A percentile compares a stretch with the other conserved stretches of the same genome.
Evolutionary conservation across 2,329 filamentous ascomycete species (phyloP).

Genomic region (Ascochyta koolunga): DNA sequence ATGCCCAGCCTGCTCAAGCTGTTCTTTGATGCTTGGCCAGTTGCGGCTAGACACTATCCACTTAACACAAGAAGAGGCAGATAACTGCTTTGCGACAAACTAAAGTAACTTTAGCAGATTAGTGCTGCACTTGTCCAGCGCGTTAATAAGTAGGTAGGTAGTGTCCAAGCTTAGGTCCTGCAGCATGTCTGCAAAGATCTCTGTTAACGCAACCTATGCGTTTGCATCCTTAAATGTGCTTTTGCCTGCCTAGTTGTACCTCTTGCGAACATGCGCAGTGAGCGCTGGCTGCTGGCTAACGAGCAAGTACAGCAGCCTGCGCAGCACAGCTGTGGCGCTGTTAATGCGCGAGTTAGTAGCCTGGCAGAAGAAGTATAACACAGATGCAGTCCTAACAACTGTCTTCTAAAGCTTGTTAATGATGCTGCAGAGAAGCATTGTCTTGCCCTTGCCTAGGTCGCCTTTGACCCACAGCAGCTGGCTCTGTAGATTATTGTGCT

Average conservation of each 20-base stretch:
- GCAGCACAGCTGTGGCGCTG: slow-evolving; percentile 49
- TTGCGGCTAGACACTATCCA: slow-evolving; percentile 52
- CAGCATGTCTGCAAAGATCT: slow-evolving; percentile 52
- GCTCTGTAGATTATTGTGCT: slow-evolving; percentile 27
- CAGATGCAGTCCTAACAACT: slow-evolving; percentile 12
- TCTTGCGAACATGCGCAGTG: slow-evolving; percentile 8
- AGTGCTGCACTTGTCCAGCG: slow-evolving; percentile 54
- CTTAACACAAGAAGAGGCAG: slow-evolving; percentile 17
- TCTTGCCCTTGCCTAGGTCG: slow-evolving; percentile 40
- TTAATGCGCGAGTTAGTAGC: slow-evolving; percentile 44
- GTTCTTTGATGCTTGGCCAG: slow-evolving; percentile 43
- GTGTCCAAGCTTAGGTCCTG: slow-evolving; percentile 40
- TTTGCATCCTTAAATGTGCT: slow-evolving; percentile 13
- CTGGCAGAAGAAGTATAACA: slow-evolving; percentile 47
- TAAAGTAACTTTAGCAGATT: slow-evolving; percentile 1
- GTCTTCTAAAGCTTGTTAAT: slow-evolving; percentile 38
- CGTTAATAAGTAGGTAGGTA: slow-evolving; percentile 53
- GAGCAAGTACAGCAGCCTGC: slow-evolving; percentile 53
- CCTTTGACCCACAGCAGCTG: slow-evolving; percentile 46
- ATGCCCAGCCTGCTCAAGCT: slow-evolving; percentile 23
- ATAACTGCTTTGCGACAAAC: neutral
- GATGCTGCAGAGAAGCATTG: slow-evolving; percentile 42
- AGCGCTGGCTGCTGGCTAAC: slow-evolving; percentile 29
- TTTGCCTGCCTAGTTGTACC: slow-evolving; percentile 3
- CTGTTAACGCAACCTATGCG: slow-evolving; percentile 12